Conservation (phyloP, 768 basidiomycete genomes). For the Cubamyces sp. region DNA sequence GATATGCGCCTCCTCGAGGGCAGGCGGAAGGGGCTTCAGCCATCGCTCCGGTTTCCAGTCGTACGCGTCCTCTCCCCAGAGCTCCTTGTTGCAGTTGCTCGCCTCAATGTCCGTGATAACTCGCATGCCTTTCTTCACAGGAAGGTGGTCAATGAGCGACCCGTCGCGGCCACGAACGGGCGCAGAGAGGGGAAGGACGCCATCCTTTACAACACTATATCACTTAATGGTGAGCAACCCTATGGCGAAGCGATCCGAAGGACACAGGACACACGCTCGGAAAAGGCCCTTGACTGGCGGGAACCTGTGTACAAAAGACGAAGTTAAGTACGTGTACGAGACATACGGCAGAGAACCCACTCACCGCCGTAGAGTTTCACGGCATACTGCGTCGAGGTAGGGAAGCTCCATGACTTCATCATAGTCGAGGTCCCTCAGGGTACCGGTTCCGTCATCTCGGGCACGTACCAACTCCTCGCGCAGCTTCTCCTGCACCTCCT, state of each 20-base stretch:
- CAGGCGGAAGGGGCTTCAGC: conserved; percentile 14
- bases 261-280: neutral
- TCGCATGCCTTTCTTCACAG: conserved; percentile 49
- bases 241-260: no score
- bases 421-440: conserved; percentile 33
- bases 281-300: conserved; percentile 1
- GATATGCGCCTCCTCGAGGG: conserved; percentile 10
- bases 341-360: neutral
- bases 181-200: conserved; percentile 56
- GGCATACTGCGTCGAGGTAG: conserved; percentile 69
- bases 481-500: conserved; percentile 41
- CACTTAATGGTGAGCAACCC: no score
- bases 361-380: conserved; percentile 54
- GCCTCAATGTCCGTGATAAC: conserved; percentile 46
- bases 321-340: neutral
- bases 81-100: conserved; percentile 56
- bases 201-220: conserved; percentile 40
- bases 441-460: conserved; percentile 33
- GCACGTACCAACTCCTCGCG: conserved; percentile 29
- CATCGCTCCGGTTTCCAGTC: conserved; percentile 51
- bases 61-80: conserved; percentile 37
- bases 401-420: conserved; percentile 41
- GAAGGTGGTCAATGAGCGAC: conserved; percentile 40
- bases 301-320: neutral
- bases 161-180: conserved; percentile 49